Evolutionary conservation across 2,329 filamentous ascomycete species (phyloP).

Genomic region (Fusarium tricinctum): DNA sequence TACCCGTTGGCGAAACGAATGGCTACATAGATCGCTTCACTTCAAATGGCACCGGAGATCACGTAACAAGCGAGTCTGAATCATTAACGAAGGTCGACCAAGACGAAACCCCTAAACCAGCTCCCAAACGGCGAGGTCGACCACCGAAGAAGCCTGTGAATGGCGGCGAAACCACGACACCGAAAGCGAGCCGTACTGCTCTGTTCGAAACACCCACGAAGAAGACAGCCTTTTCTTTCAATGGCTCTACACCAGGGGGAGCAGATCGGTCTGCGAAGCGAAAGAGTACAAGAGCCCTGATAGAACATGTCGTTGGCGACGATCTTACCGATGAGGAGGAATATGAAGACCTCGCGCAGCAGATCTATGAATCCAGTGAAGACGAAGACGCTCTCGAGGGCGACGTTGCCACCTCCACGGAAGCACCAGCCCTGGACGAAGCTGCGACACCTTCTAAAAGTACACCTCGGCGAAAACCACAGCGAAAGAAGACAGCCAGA

Average conservation of each 20-base stretch:
- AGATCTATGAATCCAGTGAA: conserved; percentile 74
- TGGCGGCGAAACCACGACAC: conserved; percentile 54
- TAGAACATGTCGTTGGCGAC: conserved; percentile 77
- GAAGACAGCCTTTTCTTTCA: conserved; percentile 48
- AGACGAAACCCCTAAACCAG: conserved; percentile 51
- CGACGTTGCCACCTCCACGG: conserved; percentile 36
- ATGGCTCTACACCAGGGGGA: conserved; percentile 73
- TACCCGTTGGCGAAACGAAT: conserved; percentile 20
- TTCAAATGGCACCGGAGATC: conserved; percentile 4
- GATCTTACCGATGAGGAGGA: conserved; percentile 80
- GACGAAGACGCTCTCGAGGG: conserved; percentile 60
- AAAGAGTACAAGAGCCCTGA: conserved; percentile 84
- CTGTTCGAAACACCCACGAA: conserved; percentile 58
- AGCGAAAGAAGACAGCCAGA: conserved; percentile 56
- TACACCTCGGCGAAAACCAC: conserved; percentile 50
- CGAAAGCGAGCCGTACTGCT: conserved; percentile 53
- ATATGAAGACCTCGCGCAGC: conserved; percentile 75
- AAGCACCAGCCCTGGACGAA: conserved; percentile 50
- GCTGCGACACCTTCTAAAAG: conserved; percentile 62
- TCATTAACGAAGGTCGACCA: conserved; percentile 37
- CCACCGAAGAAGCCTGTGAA: conserved; percentile 52
- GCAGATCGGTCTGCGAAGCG: conserved; percentile 87
- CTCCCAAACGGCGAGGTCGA: conserved; percentile 56
- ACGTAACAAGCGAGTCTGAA: conserved; percentile 24
- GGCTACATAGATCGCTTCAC: conserved; percentile 44